These are phyloP conservation scores for Scopulariopsis brevicaulis DNA, from an alignment of 2,329 filamentous ascomycete species.

Conservation along the genomic window DNA sequence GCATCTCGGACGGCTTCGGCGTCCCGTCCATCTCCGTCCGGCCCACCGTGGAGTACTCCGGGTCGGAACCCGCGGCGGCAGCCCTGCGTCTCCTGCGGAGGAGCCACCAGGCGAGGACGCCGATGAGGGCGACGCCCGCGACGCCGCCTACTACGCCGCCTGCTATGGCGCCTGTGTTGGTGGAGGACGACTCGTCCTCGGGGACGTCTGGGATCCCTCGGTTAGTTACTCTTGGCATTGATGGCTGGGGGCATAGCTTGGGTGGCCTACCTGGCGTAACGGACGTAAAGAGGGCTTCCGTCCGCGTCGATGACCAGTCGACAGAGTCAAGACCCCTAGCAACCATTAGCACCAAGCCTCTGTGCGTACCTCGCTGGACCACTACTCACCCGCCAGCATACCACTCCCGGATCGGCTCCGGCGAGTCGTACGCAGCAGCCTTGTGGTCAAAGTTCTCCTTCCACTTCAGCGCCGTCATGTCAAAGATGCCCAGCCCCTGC, in stretches of 20 bases:
- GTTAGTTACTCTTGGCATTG: background rate
- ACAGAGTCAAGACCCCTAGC: background rate
- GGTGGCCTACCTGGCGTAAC: background rate
- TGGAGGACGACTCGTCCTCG: background rate
- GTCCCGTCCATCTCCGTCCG: background rate
- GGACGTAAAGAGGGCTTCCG: constrained; percentile 3
- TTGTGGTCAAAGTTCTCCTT: background rate
- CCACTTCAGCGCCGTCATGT: constrained; percentile 5
- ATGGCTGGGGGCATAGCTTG: background rate
- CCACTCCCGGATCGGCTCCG: background rate
- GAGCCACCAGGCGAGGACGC: background rate
- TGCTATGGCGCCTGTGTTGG: background rate
- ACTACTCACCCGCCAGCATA: constrained; percentile 1
- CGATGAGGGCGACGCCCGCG: background rate
- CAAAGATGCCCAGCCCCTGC: constrained; percentile 4
- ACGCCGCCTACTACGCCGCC: constrained; percentile 2
- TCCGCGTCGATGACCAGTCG: constrained; percentile 5
- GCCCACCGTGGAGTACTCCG: background rate
- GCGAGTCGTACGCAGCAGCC: constrained; percentile 3
- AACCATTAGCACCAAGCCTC: background rate
- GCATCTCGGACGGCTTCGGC: background rate
- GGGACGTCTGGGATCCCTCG: background rate
- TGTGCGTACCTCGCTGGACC: background rate
- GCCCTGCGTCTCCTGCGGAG: background rate
- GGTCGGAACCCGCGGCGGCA: background rate